phyloP scores from a whole-genome alignment of 257 asterid species.

The Rhazya stricta region DNA sequence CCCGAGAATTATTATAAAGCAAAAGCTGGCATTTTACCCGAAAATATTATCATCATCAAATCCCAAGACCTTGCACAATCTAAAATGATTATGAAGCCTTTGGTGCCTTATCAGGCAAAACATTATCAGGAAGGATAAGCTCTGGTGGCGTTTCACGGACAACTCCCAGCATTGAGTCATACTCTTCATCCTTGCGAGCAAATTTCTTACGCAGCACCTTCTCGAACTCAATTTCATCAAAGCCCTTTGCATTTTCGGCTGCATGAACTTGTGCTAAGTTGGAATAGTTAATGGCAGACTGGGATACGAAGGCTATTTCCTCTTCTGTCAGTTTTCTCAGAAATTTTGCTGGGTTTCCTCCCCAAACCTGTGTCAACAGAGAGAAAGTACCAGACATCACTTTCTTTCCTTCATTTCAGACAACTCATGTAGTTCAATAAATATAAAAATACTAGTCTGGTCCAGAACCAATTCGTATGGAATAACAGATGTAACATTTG shows the following conservation, averaged over 20 bases:
- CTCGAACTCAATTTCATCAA: conserved; percentile 69
- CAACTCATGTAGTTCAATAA: background rate
- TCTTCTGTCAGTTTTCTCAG: conserved; percentile 87
- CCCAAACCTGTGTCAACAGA: conserved; percentile 63
- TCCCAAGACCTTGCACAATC: background rate
- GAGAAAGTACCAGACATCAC: background rate
- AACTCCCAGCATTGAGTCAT: conserved; percentile 47
- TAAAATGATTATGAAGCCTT: conserved; percentile 34
- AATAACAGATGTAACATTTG: background rate
- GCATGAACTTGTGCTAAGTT: conserved; percentile 77
- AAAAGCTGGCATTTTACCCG: conserved; percentile 15
- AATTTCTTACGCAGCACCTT: conserved; percentile 75
- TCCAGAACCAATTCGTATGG: background rate
- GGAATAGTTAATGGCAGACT: conserved; percentile 76
- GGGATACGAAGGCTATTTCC: conserved; percentile 75
- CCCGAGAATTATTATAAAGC: background rate
- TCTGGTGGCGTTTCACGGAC: conserved; percentile 48
- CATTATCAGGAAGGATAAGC: conserved; percentile 37
- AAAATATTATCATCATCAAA: conserved; percentile 12
- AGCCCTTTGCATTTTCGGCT: conserved; percentile 77
- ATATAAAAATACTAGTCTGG: background rate
- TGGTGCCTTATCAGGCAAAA: conserved; percentile 32
- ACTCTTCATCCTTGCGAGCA: conserved; percentile 45
- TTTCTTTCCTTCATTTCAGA: background rate
- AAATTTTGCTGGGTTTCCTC: conserved; percentile 97